Percentiles rank a stretch among this genome's conserved stretches.
phyloP scores from a whole-genome alignment of 176 grass and related monocot species.

The Raddia guianensis region DNA sequence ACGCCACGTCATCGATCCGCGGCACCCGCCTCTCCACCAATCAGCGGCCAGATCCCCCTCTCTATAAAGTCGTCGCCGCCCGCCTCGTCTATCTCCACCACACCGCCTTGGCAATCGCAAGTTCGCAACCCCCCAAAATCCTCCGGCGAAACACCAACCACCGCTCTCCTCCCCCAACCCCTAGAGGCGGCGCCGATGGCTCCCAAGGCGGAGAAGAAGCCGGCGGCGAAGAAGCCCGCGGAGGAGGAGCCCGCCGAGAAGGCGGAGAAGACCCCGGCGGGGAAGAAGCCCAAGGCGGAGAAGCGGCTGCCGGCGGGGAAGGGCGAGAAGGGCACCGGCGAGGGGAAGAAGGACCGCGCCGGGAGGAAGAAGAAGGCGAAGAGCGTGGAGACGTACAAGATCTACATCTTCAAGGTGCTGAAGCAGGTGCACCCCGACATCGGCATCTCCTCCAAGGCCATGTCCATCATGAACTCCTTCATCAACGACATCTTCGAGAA shows the following conservation, averaged over 20 bases:
- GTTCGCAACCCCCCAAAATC: no score
- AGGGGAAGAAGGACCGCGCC: conserved; percentile 31
- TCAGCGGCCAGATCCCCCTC: background rate
- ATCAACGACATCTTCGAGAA: conserved; percentile 96
- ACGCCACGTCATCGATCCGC: background rate
- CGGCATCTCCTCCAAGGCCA: conserved; percentile 77
- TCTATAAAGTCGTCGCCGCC: background rate
- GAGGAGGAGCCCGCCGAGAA: conserved; percentile 41
- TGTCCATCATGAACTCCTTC: conserved; percentile 93
- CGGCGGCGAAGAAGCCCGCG: conserved; percentile 41
- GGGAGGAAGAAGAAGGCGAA: conserved; percentile 44
- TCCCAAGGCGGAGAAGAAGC: conserved; percentile 42
- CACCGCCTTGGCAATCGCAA: background rate
- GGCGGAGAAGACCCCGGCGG: conserved; percentile 36
- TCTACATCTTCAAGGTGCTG: conserved; percentile 85
- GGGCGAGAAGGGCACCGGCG: conserved; percentile 35
- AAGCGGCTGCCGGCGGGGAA: conserved; percentile 30
- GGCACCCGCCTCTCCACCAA: background rate
- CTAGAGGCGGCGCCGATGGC: conserved; percentile 5
- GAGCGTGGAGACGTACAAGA: conserved; percentile 73
- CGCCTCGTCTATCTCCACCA: background rate
- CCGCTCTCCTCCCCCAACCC: background rate
- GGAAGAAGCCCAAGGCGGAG: conserved; percentile 47
- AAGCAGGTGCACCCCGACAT: conserved; percentile 85
- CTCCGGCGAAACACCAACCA: background rate